phyloP scores from a whole-genome alignment of 768 basidiomycete species.

The Podaxis sp. region DNA sequence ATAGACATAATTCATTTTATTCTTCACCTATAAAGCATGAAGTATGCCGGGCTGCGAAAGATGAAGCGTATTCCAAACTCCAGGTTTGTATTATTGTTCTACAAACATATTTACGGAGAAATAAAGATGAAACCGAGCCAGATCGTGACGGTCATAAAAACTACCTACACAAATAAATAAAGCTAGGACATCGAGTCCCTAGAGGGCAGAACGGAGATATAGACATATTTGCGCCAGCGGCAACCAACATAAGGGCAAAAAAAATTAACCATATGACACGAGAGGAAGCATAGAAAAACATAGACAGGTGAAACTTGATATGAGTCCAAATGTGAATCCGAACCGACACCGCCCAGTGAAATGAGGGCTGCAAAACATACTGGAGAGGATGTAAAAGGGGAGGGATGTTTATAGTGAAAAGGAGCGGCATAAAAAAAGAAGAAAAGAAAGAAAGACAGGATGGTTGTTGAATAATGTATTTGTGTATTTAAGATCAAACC shows the following conservation, averaged over 20 bases:
- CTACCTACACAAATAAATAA: not conserved
- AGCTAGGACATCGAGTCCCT: not conserved
- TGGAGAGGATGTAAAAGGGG: not conserved
- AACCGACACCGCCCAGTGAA: not conserved
- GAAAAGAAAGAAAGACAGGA: not conserved
- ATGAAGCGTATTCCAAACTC: not conserved
- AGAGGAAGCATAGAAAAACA: not conserved
- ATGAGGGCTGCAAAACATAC: not conserved
- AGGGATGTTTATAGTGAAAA: not conserved
- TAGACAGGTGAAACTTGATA: not conserved
- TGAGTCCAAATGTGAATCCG: too few species aligned
- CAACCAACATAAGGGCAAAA: not conserved
- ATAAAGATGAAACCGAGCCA: not conserved
- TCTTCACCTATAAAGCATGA: not conserved
- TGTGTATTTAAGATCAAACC: not conserved
- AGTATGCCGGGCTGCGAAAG: not conserved
- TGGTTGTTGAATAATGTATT: not conserved
- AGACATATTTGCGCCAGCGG: not conserved
- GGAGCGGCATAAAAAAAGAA: not conserved
- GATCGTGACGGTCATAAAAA: not conserved
- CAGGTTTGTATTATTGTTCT: conserved; percentile 5
- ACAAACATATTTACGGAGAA: not conserved
- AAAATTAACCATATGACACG: not conserved
- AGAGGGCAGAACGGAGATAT: not conserved
- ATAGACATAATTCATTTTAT: not conserved